phyloP scores from a whole-genome alignment of 2,329 filamentous ascomycete genomes.

The Incumbomyces delicatus region DNA sequence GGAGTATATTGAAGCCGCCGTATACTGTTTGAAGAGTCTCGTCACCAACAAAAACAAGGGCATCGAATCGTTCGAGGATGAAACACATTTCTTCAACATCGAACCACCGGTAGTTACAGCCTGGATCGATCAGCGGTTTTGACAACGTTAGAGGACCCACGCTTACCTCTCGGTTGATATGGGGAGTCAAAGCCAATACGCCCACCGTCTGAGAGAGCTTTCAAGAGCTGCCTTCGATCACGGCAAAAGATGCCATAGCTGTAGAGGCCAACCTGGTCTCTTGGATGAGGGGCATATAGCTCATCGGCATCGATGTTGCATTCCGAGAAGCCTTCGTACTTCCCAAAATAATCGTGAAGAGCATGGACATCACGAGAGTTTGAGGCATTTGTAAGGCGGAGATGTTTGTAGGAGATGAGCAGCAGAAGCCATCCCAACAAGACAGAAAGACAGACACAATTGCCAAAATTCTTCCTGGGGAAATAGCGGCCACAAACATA shows the following conservation, averaged over 20 bases:
- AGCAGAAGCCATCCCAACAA: constrained; percentile 12
- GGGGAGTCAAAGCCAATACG: constrained; percentile 33
- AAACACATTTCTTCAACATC: constrained; percentile 33
- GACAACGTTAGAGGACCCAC: not conserved
- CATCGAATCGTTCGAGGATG: constrained; percentile 35
- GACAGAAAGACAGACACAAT: constrained; percentile 8
- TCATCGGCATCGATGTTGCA: constrained; percentile 28
- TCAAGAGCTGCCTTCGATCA: constrained; percentile 28
- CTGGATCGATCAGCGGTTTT: constrained; percentile 16
- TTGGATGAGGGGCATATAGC: constrained; percentile 25
- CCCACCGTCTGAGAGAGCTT: constrained; percentile 33
- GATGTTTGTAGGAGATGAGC: constrained; percentile 2
- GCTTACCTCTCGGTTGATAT: constrained; percentile 29
- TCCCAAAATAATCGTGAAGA: constrained; percentile 25
- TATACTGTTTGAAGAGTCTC: constrained; percentile 32
- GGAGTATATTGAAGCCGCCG: constrained; percentile 36
- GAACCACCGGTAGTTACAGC: constrained; percentile 37
- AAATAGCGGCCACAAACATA: constrained; percentile 1
- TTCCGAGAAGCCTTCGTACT: constrained; percentile 28
- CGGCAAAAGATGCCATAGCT: constrained; percentile 24
- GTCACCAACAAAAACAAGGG: constrained; percentile 35
- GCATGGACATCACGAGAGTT: too few species aligned
- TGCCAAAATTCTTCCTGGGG: constrained; percentile 9
- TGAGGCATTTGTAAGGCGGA: too few species aligned
- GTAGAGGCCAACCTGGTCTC: constrained; percentile 11